phyloP scores from a whole-genome alignment of 805 yeast genomes.

The Debaryomyces prosopidis region DNA sequence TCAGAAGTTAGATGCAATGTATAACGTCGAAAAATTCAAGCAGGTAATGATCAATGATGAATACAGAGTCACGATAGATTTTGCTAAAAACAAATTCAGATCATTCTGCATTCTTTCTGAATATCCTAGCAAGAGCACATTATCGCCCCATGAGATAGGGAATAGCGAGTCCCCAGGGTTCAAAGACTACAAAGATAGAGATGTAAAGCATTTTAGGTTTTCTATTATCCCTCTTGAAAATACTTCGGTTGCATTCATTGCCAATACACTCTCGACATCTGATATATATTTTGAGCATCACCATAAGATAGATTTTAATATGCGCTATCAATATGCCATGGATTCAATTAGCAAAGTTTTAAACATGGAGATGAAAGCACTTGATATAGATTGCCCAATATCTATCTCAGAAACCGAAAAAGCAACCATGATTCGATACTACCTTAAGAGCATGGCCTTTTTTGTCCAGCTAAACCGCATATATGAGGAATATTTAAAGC shows the following conservation, averaged over 20 bases:
- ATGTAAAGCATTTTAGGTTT: slow-evolving; percentile 20
- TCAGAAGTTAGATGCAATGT: slow-evolving; percentile 53
- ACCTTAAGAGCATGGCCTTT: slow-evolving; percentile 54
- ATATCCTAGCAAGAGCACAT: slow-evolving; percentile 33
- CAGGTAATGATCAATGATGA: slow-evolving; percentile 50
- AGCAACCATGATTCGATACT: slow-evolving; percentile 45
- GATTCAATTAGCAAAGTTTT: slow-evolving; percentile 21
- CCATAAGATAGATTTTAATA: slow-evolving; percentile 33
- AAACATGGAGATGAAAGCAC: not conserved
- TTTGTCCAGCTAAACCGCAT: slow-evolving; percentile 67
- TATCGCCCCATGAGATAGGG: not conserved
- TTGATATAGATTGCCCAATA: slow-evolving; percentile 2
- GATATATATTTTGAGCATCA: slow-evolving; percentile 59
- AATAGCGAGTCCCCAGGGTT: slow-evolving; percentile 17
- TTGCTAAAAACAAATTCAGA: slow-evolving; percentile 65
- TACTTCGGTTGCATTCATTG: slow-evolving; percentile 17
- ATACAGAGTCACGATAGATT: slow-evolving; percentile 66
- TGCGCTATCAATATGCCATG: slow-evolving; percentile 38
- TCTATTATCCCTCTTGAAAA: slow-evolving; percentile 18
- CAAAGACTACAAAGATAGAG: slow-evolving; percentile 23
- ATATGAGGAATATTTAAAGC: slow-evolving; percentile 38
- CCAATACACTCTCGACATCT: slow-evolving; percentile 40
- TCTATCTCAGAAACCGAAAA: slow-evolving; percentile 33
- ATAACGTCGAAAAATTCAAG: slow-evolving; percentile 49
- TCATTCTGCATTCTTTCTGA: slow-evolving; percentile 56